A percentile compares a stretch with the other conserved stretches of the same genome.
Evolutionary conservation across 2,329 filamentous ascomycete genomes (phyloP).

Genomic region (Lasiodiplodia theobromae): DNA sequence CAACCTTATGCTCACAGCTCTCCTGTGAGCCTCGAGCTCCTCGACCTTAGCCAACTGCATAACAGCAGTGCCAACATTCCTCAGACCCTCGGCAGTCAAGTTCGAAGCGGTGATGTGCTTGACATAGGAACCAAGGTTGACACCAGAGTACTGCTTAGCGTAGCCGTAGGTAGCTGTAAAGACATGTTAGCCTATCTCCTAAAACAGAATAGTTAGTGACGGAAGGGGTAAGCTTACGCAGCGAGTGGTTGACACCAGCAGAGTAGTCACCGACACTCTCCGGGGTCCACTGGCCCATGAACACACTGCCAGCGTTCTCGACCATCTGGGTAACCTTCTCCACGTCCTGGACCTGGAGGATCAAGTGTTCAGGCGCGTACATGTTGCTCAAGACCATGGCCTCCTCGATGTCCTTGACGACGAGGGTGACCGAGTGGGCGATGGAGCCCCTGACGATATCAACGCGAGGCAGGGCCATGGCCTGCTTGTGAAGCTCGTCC

Average conservation of each 20-base stretch:
- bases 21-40: conserved; percentile 89
- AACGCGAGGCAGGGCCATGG: conserved; percentile 83
- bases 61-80: conserved; percentile 85
- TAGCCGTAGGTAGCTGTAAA: conserved; percentile 89
- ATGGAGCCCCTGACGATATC: conserved; percentile 93
- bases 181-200: not conserved
- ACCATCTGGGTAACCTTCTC: conserved; percentile 78
- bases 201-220: not conserved
- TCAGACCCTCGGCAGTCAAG: conserved; percentile 82
- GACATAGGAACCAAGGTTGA: conserved; percentile 93
- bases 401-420: conserved; percentile 74
- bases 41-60: conserved; percentile 96
- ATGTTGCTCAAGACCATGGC: conserved; percentile 86
- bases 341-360: conserved; percentile 84
- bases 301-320: conserved; percentile 93
- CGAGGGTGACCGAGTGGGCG: conserved; percentile 87
- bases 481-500: conserved; percentile 87
- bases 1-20: conserved; percentile 72
- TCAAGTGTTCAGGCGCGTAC: conserved; percentile 96
- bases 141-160: conserved; percentile 97
- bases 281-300: conserved; percentile 94
- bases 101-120: conserved; percentile 98
- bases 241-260: conserved; percentile 94
- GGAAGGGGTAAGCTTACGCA: conserved; percentile 70
- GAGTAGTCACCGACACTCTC: conserved; percentile 98